Conservation (phyloP, 768 basidiomycete genomes). For the Leccinellum albellum region DNA sequence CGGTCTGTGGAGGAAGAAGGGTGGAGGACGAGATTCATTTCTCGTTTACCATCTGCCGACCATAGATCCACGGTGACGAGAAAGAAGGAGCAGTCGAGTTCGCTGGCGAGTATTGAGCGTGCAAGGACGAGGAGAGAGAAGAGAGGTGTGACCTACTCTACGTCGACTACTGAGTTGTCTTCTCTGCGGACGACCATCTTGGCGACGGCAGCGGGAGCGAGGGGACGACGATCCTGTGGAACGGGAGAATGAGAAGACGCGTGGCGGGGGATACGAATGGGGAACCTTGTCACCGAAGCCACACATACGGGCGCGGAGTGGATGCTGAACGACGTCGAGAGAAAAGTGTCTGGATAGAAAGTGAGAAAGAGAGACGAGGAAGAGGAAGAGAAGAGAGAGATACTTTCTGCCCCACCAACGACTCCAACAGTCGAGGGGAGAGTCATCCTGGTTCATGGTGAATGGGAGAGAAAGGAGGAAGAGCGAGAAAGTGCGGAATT, state of each 20-base stretch:
- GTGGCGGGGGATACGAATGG: conserved; percentile 1
- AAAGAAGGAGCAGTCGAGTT: conserved; percentile 85
- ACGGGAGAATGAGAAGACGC: conserved; percentile 9
- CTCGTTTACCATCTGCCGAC: conserved; percentile 76
- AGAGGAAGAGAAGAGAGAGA: conserved; percentile 19
- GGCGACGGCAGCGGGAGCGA: conserved; percentile 87
- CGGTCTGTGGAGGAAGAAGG: conserved; percentile 71
- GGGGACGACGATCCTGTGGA: conserved; percentile 79
- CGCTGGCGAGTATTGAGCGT: conserved; percentile 41
- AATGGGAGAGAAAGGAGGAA: not conserved
- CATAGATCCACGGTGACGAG: conserved; percentile 91
- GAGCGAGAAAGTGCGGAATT: not conserved
- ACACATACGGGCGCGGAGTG: conserved; percentile 89
- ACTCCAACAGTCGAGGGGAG: conserved; percentile 63
- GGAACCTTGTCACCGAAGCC: conserved; percentile 93
- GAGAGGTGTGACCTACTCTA: conserved; percentile 55
- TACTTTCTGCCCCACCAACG: conserved; percentile 65
- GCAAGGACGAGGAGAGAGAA: not conserved
- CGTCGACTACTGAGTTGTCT: conserved; percentile 64
- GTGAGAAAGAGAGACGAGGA: conserved; percentile 4
- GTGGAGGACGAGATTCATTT: conserved; percentile 87
- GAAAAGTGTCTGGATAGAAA: conserved; percentile 60
- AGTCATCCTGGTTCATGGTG: conserved; percentile 52
- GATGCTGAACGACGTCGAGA: conserved; percentile 83
- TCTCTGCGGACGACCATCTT: conserved; percentile 74